A percentile compares a stretch with the other conserved stretches of the same genome.
phyloP scores from a whole-genome alignment of 495 filamentous ascomycete genomes.

The Immersiella caudata region DNA sequence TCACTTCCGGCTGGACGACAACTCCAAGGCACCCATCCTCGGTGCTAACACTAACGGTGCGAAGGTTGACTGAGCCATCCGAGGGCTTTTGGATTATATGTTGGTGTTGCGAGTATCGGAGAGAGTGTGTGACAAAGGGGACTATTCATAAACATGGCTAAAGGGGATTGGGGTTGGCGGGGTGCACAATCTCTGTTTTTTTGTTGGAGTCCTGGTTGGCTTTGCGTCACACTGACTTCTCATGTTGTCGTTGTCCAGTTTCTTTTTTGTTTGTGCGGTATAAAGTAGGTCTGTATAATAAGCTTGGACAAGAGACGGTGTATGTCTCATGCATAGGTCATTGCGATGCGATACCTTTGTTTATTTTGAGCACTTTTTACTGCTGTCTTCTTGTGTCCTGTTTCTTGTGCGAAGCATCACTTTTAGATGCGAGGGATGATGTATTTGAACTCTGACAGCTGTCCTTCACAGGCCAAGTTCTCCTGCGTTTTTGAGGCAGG shows the following conservation, averaged over 20 bases:
- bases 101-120: background rate
- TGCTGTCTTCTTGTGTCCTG: background rate
- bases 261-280: constrained; percentile 8
- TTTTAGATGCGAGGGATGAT: too few relatives aligned
- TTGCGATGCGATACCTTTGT: constrained; percentile 2
- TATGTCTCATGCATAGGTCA: constrained; percentile 1
- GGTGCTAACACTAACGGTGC: constrained; percentile 58
- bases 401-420: too few relatives aligned
- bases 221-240: constrained; percentile 1
- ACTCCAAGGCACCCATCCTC: constrained; percentile 60
- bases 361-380: background rate
- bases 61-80: constrained; percentile 71
- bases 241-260: background rate
- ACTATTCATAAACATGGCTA: constrained; percentile 10
- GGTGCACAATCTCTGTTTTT: constrained; percentile 5
- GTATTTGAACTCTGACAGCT: too few relatives aligned
- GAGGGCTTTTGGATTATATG: background rate
- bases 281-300: constrained; percentile 12
- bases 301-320: background rate
- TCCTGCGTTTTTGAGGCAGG: too few relatives aligned
- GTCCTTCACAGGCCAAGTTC: too few relatives aligned
- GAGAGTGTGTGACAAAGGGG: constrained; percentile 6
- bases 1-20: constrained; percentile 77
- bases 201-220: constrained; percentile 13
- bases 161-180: background rate